Base-by-base conservation (phyloP, 148 eudicot genomes). In the Diospyros kaki region DNA sequence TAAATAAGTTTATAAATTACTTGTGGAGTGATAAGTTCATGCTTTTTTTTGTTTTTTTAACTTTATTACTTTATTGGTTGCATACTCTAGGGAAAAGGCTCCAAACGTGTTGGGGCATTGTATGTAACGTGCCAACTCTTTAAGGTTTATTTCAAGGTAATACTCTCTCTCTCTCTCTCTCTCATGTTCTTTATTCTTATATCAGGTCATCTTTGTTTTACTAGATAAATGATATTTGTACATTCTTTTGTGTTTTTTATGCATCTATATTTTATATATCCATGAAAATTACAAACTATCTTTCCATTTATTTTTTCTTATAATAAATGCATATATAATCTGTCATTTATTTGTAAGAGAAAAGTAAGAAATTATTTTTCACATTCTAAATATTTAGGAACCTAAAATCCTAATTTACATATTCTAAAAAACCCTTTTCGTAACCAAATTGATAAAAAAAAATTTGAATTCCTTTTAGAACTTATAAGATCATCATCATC, bases 91-190 rank as follows among this genome's bases (percentile, higher is more conserved):
- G 97, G 97, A 45, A 95, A 95, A 88, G 99, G 99, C 44, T 87
- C 96, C 45, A 95, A 92, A 79, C 99, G 99, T 79, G 94, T 93
- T 59, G 99, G 99, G 73, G 99, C 97, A 58, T 84, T 95, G 69
- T 88, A 95, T 74, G 97, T 92, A 71, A 93, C 99, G 52, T 95
- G 99, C 82, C 99, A 95, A 77, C 77, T 95, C 73, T 95, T 95
- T 83, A 95, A 95, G 86, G 84, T 90, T 56, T 95, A 95, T 86
- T 95, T 95, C 82, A 95, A 95, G 96, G 93, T 90, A 69, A 67
- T 42, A n/a, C 44, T 42, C 18, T 55, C 61, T 38, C 55, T 55
- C 56, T 65, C 61, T 28, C 28, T 28, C 28, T 28, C 28, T 28
- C 28, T 28, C 28, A 0, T 28, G 28, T 28, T 28, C 28, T 28